These are phyloP conservation scores for Pseudomonodictys pantanalensis DNA, from an alignment of 495 filamentous ascomycete genomes.

Conservation along the genomic window DNA sequence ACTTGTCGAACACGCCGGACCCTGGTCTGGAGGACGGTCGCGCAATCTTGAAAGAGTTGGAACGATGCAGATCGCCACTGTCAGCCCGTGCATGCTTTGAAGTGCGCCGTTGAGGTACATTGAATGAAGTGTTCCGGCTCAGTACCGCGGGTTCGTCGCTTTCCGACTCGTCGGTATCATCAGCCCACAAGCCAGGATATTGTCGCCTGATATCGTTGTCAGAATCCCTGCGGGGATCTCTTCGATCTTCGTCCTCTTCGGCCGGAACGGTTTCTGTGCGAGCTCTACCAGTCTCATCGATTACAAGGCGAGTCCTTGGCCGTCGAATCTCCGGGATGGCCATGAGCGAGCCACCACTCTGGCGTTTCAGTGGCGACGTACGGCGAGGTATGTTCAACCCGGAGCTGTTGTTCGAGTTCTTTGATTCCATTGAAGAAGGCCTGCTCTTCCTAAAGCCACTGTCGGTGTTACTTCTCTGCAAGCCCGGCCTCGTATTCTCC, in stretches of 20 bases:
- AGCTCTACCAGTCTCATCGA: constrained; percentile 42
- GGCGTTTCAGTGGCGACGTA: constrained; percentile 34
- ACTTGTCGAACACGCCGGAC: constrained; percentile 31
- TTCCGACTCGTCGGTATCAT: constrained; percentile 40
- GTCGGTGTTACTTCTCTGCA: constrained; percentile 42
- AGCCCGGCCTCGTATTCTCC: constrained; percentile 17
- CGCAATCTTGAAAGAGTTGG: constrained; percentile 33
- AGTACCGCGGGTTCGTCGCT: constrained; percentile 25
- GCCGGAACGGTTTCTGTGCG: constrained; percentile 39
- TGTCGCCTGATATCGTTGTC: constrained; percentile 31
- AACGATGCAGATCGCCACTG: constrained; percentile 16
- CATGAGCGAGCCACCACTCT: constrained; percentile 33
- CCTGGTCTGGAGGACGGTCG: constrained; percentile 36
- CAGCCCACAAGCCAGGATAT: constrained; percentile 38
- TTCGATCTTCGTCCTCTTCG: constrained; percentile 34
- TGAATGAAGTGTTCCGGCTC: constrained; percentile 38
- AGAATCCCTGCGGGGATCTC: constrained; percentile 27
- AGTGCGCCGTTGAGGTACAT: constrained; percentile 31
- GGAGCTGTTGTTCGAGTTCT: constrained; percentile 15
- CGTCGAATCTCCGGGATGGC: constrained; percentile 33
- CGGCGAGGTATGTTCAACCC: constrained; percentile 28
- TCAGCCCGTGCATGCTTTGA: constrained; percentile 39
- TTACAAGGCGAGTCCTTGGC: constrained; percentile 37
- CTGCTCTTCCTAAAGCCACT: constrained; percentile 33
- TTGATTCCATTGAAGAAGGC: constrained; percentile 26